Percentiles rank a stretch among this genome's conserved stretches.
Conservation (phyloP, 257 asterid species). For the Marsdenia floribunda region DNA sequence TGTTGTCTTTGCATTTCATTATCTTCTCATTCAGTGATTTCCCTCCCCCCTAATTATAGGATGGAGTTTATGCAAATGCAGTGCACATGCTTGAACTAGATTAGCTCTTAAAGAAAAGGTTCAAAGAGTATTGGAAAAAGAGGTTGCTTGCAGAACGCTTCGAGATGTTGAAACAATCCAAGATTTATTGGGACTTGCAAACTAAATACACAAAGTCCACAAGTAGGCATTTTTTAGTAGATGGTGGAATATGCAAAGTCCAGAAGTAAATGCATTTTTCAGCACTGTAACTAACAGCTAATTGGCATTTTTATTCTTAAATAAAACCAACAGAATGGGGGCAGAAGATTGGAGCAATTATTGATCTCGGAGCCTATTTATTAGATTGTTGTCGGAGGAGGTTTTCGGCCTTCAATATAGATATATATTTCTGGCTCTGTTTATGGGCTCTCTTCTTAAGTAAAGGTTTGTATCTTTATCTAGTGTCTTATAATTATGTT, state of each 20-base stretch:
- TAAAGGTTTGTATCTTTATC: conserved; percentile 44
- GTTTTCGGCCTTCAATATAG: too few relatives aligned
- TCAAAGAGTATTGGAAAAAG: conserved; percentile 73
- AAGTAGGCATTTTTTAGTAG: too few relatives aligned
- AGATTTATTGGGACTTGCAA: conserved; percentile 60
- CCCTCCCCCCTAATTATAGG: conserved; percentile 28
- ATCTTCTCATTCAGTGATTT: not conserved
- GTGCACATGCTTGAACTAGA: conserved; percentile 68
- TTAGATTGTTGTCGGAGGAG: too few relatives aligned
- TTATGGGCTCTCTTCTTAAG: conserved; percentile 72
- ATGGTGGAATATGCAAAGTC: too few relatives aligned
- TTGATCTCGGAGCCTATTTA: too few relatives aligned
- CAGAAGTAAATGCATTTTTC: too few relatives aligned
- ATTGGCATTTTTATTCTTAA: too few relatives aligned
- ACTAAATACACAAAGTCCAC: conserved; percentile 33
- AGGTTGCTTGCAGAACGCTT: conserved; percentile 48
- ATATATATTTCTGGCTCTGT: conserved; percentile 8
- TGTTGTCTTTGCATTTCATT: not conserved
- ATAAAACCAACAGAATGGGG: too few relatives aligned
- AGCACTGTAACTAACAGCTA: too few relatives aligned
- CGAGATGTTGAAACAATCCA: conserved; percentile 71
- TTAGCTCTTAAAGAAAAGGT: conserved; percentile 64
- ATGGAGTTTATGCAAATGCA: conserved; percentile 50
- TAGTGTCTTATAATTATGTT: not conserved
- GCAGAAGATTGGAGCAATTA: too few relatives aligned